Base-by-base conservation (phyloP, 1,139 yeast species). In the Lipomyces yarrowii region DNA sequence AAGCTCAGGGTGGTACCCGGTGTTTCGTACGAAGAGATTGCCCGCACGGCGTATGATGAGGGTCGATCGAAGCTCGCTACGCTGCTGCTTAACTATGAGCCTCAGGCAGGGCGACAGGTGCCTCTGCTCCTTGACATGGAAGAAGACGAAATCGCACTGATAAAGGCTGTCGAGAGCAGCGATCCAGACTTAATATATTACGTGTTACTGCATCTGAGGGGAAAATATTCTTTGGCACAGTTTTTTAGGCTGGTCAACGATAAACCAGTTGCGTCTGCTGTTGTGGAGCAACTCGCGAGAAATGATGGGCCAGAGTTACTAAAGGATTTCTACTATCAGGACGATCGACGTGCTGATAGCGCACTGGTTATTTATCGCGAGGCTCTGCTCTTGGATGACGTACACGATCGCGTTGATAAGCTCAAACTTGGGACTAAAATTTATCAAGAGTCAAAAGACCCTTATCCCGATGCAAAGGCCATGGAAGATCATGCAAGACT, bases 1-100 rank as follows among this genome's bases (percentile, higher is more conserved):
- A 85, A 84, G 68, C 77, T 90, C 21, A 69, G 69, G 13, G 69
- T 71, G 10, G 74, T 78, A 10, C 69, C 74, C 1, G 81, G 81
- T 0, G 78, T 89, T 0, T 83, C 96, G 0, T 87, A 87, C 73
- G 86, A 86, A 11, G 80, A 83, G 56, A 85, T 94, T 51, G 87
- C 96, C 0, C 81, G 83, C 21, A 82, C 85, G 33, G 97, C 98
- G 0, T 87, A 84, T 73, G 88, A 89, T 71, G 98, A 94, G 76
- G 99, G 99, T 1, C 81, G 98, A 48, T 77, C 83, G 4, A 81
- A 82, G 35, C 78, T 94, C 35, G 89, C 97, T 46, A 85, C 88
- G 65, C 62, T 64, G 58, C 56, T 71, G 37, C 67, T 90, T 2
- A 84, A 87, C 63, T 78, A 87, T 66, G 98, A 94, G 74, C 88